Conservation (phyloP, 2,329 filamentous ascomycete species). For the Colletotrichum higginsianum region DNA sequence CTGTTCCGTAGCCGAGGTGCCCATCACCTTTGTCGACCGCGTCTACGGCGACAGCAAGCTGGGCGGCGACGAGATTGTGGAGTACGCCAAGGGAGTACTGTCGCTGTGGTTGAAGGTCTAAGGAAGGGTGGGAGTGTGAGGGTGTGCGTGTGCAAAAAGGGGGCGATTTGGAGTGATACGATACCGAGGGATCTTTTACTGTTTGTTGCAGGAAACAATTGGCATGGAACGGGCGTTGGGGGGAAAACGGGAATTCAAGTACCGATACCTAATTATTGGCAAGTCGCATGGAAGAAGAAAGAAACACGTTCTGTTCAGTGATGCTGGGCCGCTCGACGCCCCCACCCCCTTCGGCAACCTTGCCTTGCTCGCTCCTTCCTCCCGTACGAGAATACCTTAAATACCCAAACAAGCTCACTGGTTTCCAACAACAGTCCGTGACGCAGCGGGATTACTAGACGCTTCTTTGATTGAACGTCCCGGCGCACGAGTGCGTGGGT, state of each 20-base stretch:
- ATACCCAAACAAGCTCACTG: background rate
- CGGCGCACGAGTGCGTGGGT: slow-evolving; percentile 22
- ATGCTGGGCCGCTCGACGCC: background rate
- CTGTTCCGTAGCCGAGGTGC: slow-evolving; percentile 92
- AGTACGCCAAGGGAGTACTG: slow-evolving; percentile 91
- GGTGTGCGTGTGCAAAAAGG: background rate
- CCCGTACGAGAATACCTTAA: background rate
- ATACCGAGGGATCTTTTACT: slow-evolving; percentile 28
- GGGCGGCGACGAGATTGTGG: slow-evolving; percentile 94
- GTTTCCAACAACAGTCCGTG: slow-evolving; percentile 10
- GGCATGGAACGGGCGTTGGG: slow-evolving; percentile 39
- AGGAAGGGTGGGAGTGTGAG: slow-evolving; percentile 10
- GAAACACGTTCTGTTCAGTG: slow-evolving; percentile 10
- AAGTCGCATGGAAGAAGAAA: slow-evolving; percentile 10
- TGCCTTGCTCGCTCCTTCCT: background rate
- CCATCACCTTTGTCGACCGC: slow-evolving; percentile 95
- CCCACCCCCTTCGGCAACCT: background rate
- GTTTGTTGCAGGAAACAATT: slow-evolving; percentile 21
- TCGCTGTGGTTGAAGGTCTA: slow-evolving; percentile 84
- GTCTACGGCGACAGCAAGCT: slow-evolving; percentile 97
- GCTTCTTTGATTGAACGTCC: slow-evolving; percentile 21
- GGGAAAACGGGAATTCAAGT: slow-evolving; percentile 36
- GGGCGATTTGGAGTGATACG: background rate
- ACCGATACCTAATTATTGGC: slow-evolving; percentile 42
- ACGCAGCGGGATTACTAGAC: slow-evolving; percentile 18